Conservation (phyloP, 208 protist genomes). For the Crithidia sp. region DNA sequence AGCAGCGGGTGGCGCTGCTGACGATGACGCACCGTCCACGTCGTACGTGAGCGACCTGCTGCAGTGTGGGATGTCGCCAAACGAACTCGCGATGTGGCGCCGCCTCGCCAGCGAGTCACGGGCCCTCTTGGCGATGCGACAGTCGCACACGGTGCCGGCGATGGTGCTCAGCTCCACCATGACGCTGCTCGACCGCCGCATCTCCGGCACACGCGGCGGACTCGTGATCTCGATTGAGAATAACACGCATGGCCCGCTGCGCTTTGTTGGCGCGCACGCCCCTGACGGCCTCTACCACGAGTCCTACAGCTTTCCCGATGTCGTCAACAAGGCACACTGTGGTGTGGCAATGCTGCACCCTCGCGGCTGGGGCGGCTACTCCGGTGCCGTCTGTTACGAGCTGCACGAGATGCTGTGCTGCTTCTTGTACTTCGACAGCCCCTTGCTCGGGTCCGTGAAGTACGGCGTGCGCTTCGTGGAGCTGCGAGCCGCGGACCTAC, state of each 20-base stretch:
- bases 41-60: slow-evolving; percentile 15
- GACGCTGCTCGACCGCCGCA: slow-evolving; percentile 50
- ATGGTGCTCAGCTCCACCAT: slow-evolving; percentile 50
- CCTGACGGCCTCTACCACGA: slow-evolving; percentile 50
- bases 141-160: slow-evolving; percentile 57
- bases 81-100: slow-evolving; percentile 63
- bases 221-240: slow-evolving; percentile 67
- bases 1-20: background rate
- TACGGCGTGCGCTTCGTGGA: slow-evolving; percentile 75
- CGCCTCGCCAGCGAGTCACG: slow-evolving; percentile 55
- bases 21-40: background rate
- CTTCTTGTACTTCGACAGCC: slow-evolving; percentile 76
- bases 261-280: slow-evolving; percentile 51
- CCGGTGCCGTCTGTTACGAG: slow-evolving; percentile 71
- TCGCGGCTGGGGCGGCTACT: slow-evolving; percentile 68
- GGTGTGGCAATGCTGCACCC: slow-evolving; percentile 67
- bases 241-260: slow-evolving; percentile 43
- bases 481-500: slow-evolving; percentile 38
- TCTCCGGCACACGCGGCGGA: slow-evolving; percentile 44
- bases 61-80: slow-evolving; percentile 42
- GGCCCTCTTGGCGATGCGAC: slow-evolving; percentile 59
- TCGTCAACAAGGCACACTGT: slow-evolving; percentile 48
- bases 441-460: slow-evolving; percentile 59
- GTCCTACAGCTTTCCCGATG: slow-evolving; percentile 59
- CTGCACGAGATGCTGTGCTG: slow-evolving; percentile 53